Evolutionary conservation across 768 basidiomycete genomes (phyloP).

Genomic region (Pluteus cervinus): DNA sequence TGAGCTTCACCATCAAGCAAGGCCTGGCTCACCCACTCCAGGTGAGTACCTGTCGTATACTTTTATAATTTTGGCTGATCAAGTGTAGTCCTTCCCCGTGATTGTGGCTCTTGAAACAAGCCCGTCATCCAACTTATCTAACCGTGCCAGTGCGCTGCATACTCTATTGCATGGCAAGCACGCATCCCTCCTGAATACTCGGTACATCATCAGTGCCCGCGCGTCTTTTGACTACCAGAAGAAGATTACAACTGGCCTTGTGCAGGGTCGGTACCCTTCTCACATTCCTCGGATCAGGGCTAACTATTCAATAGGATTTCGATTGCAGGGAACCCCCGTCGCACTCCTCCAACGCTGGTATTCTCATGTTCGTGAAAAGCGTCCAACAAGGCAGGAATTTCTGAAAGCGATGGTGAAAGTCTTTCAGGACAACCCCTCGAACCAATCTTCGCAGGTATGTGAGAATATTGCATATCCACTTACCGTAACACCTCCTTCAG

Average conservation of each 20-base stretch:
- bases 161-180: conserved; percentile 83
- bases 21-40: conserved; percentile 93
- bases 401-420: conserved; percentile 75
- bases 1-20: conserved; percentile 91
- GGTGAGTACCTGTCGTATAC: conserved; percentile 31
- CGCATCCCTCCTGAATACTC: conserved; percentile 80
- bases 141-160: conserved; percentile 77
- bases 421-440: conserved; percentile 65
- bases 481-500: conserved; percentile 26
- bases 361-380: conserved; percentile 84
- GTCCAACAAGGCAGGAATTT: conserved; percentile 81
- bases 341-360: conserved; percentile 92
- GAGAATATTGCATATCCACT: background rate
- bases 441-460: conserved; percentile 53
- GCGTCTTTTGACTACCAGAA: conserved; percentile 83
- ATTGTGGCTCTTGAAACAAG: conserved; percentile 94
- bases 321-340: conserved; percentile 52
- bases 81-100: conserved; percentile 74
- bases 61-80: background rate
- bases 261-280: conserved; percentile 43
- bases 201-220: conserved; percentile 75
- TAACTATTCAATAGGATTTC: conserved; percentile 45
- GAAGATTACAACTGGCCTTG: conserved; percentile 36
- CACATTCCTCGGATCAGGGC: conserved; percentile 1
- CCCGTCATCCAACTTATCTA: conserved; percentile 48